Conservation (phyloP, 495 filamentous ascomycete genomes). For the Neurospora sp. region DNA sequence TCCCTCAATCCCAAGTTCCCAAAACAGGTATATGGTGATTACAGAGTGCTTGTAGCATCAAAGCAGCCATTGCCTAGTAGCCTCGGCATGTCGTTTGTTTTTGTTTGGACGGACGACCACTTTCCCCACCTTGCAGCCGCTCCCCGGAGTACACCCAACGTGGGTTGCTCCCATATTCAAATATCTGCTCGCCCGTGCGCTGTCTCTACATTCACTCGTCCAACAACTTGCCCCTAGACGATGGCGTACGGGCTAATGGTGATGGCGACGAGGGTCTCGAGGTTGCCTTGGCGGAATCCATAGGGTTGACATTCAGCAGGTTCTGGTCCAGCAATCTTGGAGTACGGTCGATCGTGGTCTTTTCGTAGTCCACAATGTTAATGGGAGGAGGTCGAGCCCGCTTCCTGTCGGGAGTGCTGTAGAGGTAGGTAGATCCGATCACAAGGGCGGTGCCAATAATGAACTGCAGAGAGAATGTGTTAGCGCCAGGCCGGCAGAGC, state of each 20-base stretch:
- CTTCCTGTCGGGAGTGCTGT: slow-evolving; percentile 49
- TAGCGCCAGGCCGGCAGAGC: not conserved
- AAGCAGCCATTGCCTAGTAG: not conserved
- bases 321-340: slow-evolving; percentile 22
- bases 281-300: slow-evolving; percentile 46
- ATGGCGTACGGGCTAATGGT: slow-evolving; percentile 43
- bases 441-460: slow-evolving; percentile 68
- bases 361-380: slow-evolving; percentile 65
- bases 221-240: slow-evolving; percentile 26
- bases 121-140: not conserved
- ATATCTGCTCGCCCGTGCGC: not conserved
- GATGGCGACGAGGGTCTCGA: slow-evolving; percentile 61
- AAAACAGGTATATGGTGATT: not conserved
- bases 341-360: slow-evolving; percentile 46
- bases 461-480: slow-evolving; percentile 47
- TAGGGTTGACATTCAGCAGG: slow-evolving; percentile 23
- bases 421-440: slow-evolving; percentile 72
- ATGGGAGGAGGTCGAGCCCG: slow-evolving; percentile 61
- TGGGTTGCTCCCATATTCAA: not conserved
- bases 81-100: not conserved
- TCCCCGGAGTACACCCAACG: not conserved
- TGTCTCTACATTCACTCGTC: slow-evolving; percentile 22
- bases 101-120: not conserved
- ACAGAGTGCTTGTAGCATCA: not conserved
- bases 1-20: not conserved